phyloP scores from a whole-genome alignment of 495 filamentous ascomycete species.

The Trichoderma virens region DNA sequence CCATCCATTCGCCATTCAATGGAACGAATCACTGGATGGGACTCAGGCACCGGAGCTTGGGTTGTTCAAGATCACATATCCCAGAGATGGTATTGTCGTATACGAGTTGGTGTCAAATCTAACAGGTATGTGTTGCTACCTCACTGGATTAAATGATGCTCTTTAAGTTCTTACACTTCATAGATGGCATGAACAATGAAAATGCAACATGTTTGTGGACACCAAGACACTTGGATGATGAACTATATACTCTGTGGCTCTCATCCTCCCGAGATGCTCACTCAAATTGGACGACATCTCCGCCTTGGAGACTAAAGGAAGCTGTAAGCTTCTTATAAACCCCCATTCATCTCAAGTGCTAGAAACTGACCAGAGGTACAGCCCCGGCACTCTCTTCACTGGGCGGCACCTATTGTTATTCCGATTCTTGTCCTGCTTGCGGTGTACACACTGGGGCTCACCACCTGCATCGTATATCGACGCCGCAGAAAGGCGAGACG shows the following conservation, averaged over 20 bases:
- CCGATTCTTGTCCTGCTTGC: neutral
- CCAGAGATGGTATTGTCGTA: neutral
- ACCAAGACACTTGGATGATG: slow-evolving; percentile 1
- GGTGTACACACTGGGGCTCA: neutral
- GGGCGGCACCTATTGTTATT: neutral
- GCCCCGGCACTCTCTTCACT: neutral
- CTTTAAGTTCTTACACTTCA: neutral
- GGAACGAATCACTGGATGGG: slow-evolving; percentile 1
- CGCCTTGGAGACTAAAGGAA: neutral
- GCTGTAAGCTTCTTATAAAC: neutral
- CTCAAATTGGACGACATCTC: neutral
- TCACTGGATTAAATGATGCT: neutral
- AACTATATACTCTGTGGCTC: slow-evolving; percentile 6
- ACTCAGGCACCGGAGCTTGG: neutral
- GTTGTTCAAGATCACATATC: slow-evolving; percentile 9
- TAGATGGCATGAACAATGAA: neutral
- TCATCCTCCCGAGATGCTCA: neutral
- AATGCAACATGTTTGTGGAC: neutral
- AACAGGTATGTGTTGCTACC: neutral
- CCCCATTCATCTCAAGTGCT: neutral
- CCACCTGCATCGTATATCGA: neutral
- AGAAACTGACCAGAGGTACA: neutral
- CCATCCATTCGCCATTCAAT: neutral
- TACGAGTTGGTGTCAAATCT: slow-evolving; percentile 9
- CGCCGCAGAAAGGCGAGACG: neutral